These are phyloP conservation scores for Oenanthe javanica DNA, from an alignment of 140 eudicot species.

Conservation along the genomic window DNA sequence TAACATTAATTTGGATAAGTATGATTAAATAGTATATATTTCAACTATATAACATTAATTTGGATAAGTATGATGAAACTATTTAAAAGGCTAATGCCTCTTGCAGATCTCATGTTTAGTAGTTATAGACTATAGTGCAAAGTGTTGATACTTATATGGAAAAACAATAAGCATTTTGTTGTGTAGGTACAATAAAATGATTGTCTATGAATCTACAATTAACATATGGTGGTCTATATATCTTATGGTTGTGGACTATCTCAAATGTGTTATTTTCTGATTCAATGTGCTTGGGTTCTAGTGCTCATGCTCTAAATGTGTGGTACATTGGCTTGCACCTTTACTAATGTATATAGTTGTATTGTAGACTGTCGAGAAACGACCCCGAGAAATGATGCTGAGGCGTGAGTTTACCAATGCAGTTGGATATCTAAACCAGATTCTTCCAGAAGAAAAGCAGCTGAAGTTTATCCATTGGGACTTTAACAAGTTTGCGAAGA, in stretches of 20 bases:
- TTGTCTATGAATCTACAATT: background rate
- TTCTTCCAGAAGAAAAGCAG: constrained; percentile 72
- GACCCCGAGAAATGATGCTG: constrained; percentile 97
- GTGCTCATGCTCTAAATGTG: background rate
- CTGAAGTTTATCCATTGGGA: constrained; percentile 95
- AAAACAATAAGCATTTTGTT: background rate
- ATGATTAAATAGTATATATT: background rate
- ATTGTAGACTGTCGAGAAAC: constrained; percentile 90
- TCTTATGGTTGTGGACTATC: background rate
- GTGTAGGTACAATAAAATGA: background rate
- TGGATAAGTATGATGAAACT: background rate
- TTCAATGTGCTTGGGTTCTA: background rate
- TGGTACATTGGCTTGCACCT: background rate
- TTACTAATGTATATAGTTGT: background rate
- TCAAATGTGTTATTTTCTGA: background rate
- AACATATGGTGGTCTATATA: background rate
- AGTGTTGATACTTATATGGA: background rate
- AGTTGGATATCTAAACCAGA: constrained; percentile 92
- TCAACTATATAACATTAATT: background rate
- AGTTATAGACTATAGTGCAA: background rate
- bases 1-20: background rate
- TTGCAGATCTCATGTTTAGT: background rate
- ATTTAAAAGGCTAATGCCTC: background rate
- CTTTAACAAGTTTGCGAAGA: constrained; percentile 94
- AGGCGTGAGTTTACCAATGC: constrained; percentile 91